Evolutionary conservation across 805 yeast species (phyloP), one percentile per base, ranked within the genome.

Genomic region (Candida ficus): DNA sequence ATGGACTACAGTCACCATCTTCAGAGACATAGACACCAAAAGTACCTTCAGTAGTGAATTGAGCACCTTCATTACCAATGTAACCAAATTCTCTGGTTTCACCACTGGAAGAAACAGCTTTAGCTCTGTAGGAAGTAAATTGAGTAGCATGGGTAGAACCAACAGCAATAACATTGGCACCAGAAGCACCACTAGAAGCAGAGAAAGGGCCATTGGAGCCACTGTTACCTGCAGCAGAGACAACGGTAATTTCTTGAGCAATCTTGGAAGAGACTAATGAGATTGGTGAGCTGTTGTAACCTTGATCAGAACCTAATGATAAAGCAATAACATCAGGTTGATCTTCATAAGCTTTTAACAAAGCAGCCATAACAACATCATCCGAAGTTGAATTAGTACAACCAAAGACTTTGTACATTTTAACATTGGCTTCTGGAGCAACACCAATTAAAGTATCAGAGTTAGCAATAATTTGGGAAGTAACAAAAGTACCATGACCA

Each of bases 401-500:
- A n/a, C n/a, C 44, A 37, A 47, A 47, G 12, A 47, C 47, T 38
- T 38, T 45, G 38, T 47, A 47, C 37, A 41, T 35, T 29, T 22
- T 41, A 22, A 47, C 33, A 14, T 42, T 40, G n/a, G 51, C 47
- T n/a, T 32, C 44, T 31, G 48, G 48, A 14, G 51, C 49, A 33
- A 45, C 49, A 41, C 49, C 51, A 8, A 9, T 13, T 7, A 41
- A 4, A 1, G 21, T 20, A 10, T 37, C 35, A 20, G 42, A 35
- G 17, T 45, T 25, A 22, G 40, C 46, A 26, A 45, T 27, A 23
- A 45, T 45, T 25, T 43, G 26, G 19, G 49, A 45, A 12, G 49
- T 35, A 13, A 45, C 48, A 33, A 45, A 47, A 7, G 49, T 45
- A 38, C 51, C 49, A 23, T 47, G 51, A 20, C 51, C 51, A 7